phyloP scores from a whole-genome alignment of 192 early-diverging fungal genomes.

The Umbelopsis isabellina region DNA sequence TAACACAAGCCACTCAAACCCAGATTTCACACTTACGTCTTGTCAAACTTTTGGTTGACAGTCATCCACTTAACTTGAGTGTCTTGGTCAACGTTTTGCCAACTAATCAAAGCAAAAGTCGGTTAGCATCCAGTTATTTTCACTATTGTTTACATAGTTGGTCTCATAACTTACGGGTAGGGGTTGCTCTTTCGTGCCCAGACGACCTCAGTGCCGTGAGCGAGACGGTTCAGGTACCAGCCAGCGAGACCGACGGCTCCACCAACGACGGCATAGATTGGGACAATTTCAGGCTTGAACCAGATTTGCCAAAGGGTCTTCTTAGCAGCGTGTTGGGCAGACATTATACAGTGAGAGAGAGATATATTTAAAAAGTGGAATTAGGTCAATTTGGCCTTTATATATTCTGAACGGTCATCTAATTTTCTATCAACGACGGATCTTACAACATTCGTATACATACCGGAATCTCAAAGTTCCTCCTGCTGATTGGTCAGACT shows the following conservation, averaged over 20 bases:
- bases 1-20: slow-evolving; percentile 18
- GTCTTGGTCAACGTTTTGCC: slow-evolving; percentile 62
- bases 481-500: not conserved
- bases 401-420: not conserved
- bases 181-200: slow-evolving; percentile 54
- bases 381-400: not conserved
- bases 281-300: slow-evolving; percentile 61
- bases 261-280: slow-evolving; percentile 54
- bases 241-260: slow-evolving; percentile 52
- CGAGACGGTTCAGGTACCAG: slow-evolving; percentile 61
- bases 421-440: slow-evolving; percentile 23
- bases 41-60: slow-evolving; percentile 61
- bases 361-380: slow-evolving; percentile 12
- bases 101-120: slow-evolving; percentile 39
- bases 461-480: not conserved
- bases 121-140: not conserved
- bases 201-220: slow-evolving; percentile 62
- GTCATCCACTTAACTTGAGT: slow-evolving; percentile 62
- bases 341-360: slow-evolving; percentile 40
- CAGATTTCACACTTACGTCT: slow-evolving; percentile 38
- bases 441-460: slow-evolving; percentile 15
- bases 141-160: not conserved
- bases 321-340: slow-evolving; percentile 54
- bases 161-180: slow-evolving; percentile 38
- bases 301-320: slow-evolving; percentile 57